Conservation (phyloP, 257 asterid genomes). For the Solanum pennellii region DNA sequence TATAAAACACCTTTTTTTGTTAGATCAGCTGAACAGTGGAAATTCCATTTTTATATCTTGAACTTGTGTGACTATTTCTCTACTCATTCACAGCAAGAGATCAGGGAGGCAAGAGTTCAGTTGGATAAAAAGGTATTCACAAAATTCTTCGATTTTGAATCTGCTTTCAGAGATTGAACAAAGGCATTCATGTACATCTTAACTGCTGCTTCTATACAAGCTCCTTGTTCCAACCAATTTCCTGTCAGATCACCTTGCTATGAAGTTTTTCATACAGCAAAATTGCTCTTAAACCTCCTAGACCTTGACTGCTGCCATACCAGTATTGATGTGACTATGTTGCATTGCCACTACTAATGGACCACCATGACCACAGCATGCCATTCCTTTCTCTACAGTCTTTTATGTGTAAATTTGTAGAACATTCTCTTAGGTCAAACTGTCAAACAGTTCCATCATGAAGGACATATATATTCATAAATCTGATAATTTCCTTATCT, state of each 20-base stretch:
- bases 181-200: background rate
- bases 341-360: background rate
- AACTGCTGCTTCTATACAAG: background rate
- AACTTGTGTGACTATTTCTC: background rate
- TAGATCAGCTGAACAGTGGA: background rate
- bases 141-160: background rate
- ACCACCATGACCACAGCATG: background rate
- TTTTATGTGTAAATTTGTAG: background rate
- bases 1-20: background rate
- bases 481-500: background rate
- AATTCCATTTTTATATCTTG: background rate
- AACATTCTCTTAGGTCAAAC: background rate
- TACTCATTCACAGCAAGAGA: conserved; percentile 55
- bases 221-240: background rate
- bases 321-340: background rate
- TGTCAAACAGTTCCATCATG: background rate
- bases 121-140: conserved; percentile 65
- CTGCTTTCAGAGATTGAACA: background rate
- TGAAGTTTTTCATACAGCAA: background rate
- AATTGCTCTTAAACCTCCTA: background rate
- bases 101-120: conserved; percentile 37
- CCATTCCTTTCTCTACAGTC: background rate
- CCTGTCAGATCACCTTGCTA: background rate
- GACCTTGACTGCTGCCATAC: background rate
- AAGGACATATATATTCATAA: background rate